Conservation (phyloP, 805 yeast genomes). For the Spathaspora passalidarum region DNA sequence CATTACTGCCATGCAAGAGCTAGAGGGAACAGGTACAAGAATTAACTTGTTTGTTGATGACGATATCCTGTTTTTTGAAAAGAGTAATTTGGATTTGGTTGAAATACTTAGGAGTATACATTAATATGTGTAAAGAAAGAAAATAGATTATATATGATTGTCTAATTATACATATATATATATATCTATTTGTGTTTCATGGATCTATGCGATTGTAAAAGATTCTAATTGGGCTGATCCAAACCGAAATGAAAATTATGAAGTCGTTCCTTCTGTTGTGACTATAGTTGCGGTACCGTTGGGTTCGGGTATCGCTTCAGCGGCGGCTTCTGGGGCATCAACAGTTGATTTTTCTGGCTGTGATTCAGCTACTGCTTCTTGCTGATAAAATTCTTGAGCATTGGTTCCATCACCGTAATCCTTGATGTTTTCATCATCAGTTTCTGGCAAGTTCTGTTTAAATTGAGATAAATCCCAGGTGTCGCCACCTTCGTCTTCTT, state of each 20-base stretch:
- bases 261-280: not conserved
- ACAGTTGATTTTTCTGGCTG: not conserved
- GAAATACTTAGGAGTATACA: conserved; percentile 6
- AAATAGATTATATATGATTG: not conserved
- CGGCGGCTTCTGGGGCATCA: conserved; percentile 4
- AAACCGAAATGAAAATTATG: not conserved
- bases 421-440: conserved; percentile 46
- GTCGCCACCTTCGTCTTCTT: conserved; percentile 50
- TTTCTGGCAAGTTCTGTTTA: conserved; percentile 53
- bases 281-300: too few relatives aligned
- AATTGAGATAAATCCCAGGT: conserved; percentile 58
- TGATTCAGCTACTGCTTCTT: too few relatives aligned
- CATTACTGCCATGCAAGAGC: conserved; percentile 22
- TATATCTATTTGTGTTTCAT: not conserved
- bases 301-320: too few relatives aligned
- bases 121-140: not conserved
- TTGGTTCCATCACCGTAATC: conserved; percentile 70
- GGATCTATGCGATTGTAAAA: not conserved
- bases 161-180: not conserved
- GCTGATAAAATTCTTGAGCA: conserved; percentile 24
- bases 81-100: conserved; percentile 11
- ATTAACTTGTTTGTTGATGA: conserved; percentile 31
- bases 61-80: conserved; percentile 31
- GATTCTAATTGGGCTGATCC: not conserved
- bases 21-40: conserved; percentile 27